Base-by-base conservation (phyloP, 2,329 filamentous ascomycete species). In the Acrocalymma vagum region DNA sequence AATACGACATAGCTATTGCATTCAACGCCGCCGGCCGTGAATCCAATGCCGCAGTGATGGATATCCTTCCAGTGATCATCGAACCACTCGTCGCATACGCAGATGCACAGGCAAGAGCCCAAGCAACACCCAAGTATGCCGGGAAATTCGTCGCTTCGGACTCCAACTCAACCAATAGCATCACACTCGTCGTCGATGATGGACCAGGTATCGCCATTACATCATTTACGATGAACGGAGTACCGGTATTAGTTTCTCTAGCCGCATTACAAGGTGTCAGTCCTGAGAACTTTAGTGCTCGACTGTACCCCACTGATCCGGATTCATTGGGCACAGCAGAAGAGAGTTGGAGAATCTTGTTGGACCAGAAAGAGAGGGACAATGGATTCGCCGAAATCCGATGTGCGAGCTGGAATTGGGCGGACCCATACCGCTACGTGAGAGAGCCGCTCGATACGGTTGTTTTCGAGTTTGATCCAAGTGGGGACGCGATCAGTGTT, bases 141-240 rank as follows among this genome's bases (percentile, higher is more conserved):
- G 60, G 61, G 0, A 60, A 42, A 6, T 63, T 61, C 31, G 29
- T 20, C n/a, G 8, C 34, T 3, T 6, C 26, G 1, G 30, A 27
- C 9, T 21, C 25, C 5, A 45, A 29, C 25, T 13, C 21, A 10
- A 30, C 25, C 6, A 45, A 21, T 27, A 39, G 20, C 13, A 31
- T 60, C 15, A 53, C 42, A 0, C 10, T 59, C n/a, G 30, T 15
- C 3, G 20, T 55, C 0, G 58, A 63, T 15, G 42, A 54, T 13
- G 61, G 60, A 0, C 60, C 61, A 4, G 61, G 61, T 1, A 32
- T 64, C 10, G 24, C 36, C 7, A 43, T 64, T 17, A 39, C 42
- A 3, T 11, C 35, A 2, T 35, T 57, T 11, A 51, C 21, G 4
- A 45, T 60, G 10, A 58, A 61, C 15, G 49, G 48, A 10, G 50